phyloP scores from a whole-genome alignment of 768 basidiomycete species.

The Leccinum variicolor region DNA sequence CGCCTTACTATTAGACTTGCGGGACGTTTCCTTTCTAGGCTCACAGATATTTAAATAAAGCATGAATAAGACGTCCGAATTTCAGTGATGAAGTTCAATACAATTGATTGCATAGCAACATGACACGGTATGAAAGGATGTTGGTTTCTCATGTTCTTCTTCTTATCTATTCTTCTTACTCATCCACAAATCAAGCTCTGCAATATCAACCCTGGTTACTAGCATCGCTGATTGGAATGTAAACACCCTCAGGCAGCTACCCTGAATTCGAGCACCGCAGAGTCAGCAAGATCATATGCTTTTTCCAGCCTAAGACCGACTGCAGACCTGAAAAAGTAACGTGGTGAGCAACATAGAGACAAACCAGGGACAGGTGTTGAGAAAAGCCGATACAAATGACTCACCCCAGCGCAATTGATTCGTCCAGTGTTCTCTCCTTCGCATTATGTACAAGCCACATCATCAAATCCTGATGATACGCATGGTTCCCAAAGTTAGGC shows the following conservation, averaged over 20 bases:
- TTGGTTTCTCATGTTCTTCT: too few relatives aligned
- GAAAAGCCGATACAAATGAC: not conserved
- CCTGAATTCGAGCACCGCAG: not conserved
- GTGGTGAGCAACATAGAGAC: not conserved
- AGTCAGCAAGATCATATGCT: not conserved
- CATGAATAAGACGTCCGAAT: too few relatives aligned
- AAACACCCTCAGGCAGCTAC: not conserved
- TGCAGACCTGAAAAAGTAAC: not conserved
- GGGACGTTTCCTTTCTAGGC: too few relatives aligned
- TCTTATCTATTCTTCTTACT: too few relatives aligned
- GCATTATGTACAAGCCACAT: constrained; percentile 45
- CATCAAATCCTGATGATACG: constrained; percentile 43
- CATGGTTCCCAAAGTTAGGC: constrained; percentile 43
- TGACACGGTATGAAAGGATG: too few relatives aligned
- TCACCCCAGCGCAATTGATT: not conserved
- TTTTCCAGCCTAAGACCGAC: not conserved
- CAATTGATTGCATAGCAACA: too few relatives aligned
- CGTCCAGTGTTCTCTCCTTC: constrained; percentile 39
- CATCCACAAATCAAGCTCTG: too few relatives aligned
- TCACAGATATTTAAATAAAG: too few relatives aligned
- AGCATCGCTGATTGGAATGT: too few relatives aligned
- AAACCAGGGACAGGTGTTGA: not conserved
- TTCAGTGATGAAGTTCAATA: too few relatives aligned
- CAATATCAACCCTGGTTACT: too few relatives aligned
- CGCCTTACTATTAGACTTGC: too few relatives aligned